These are phyloP conservation scores for Kandelia obovata DNA, from an alignment of 345 rosid species.

Conservation along the genomic window DNA sequence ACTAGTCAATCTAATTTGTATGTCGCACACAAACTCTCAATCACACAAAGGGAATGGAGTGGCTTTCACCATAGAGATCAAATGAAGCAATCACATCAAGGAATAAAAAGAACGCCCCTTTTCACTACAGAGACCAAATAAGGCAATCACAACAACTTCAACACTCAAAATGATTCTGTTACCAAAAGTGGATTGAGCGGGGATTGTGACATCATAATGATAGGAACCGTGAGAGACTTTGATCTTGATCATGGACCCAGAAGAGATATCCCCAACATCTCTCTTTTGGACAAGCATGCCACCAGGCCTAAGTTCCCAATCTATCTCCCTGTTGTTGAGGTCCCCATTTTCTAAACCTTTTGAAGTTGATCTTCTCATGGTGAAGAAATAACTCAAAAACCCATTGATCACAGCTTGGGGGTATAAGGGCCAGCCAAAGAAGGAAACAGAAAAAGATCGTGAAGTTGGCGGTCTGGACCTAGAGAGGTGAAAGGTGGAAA, in stretches of 20 bases:
- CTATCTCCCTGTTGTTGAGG: slow-evolving; percentile 28
- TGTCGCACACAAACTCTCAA: background rate
- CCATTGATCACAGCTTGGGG: background rate
- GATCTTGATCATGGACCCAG: slow-evolving; percentile 40
- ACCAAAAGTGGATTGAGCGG: slow-evolving; percentile 49
- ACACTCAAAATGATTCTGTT: background rate
- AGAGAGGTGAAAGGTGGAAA: slow-evolving; percentile 8
- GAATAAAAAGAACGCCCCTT: background rate
- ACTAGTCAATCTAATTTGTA: background rate
- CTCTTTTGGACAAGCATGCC: slow-evolving; percentile 59
- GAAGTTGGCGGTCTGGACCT: slow-evolving; percentile 14
- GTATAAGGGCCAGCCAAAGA: no score
- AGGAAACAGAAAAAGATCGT: slow-evolving; percentile 4
- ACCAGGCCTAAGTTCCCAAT: slow-evolving; percentile 53
- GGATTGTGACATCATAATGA: slow-evolving; percentile 32
- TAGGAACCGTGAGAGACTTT: slow-evolving; percentile 38
- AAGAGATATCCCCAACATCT: slow-evolving; percentile 25
- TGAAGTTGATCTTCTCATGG: slow-evolving; percentile 32
- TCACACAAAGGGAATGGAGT: no score
- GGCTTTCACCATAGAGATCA: no score
- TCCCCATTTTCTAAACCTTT: slow-evolving; percentile 18
- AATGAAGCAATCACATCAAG: no score
- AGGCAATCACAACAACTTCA: background rate
- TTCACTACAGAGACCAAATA: background rate
- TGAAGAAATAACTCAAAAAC: slow-evolving; percentile 7